phyloP scores from a whole-genome alignment of 129 eudicot genomes.

The Tagetes patula region DNA sequence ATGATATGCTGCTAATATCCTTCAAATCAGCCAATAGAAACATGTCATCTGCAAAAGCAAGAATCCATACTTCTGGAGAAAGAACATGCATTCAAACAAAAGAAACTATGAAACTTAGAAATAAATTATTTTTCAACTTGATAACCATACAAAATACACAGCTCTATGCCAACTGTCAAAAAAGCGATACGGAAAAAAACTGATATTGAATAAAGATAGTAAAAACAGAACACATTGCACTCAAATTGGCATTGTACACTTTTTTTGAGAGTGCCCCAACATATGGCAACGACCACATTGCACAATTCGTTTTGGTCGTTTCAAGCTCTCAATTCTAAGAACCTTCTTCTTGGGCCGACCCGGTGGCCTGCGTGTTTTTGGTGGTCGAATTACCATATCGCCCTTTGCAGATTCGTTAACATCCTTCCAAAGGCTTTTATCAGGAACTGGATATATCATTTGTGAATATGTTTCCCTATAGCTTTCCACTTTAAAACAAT shows the following conservation, averaged over 20 bases:
- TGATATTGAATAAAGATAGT: conserved; percentile 20
- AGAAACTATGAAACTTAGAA: conserved; percentile 20
- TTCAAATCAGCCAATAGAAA: conserved; percentile 20
- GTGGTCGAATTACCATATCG: conserved; percentile 69
- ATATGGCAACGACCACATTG: conserved; percentile 99
- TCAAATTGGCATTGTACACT: conserved; percentile 82
- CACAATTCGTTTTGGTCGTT: conserved; percentile 88
- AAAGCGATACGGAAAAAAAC: not conserved
- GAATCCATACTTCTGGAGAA: conserved; percentile 1
- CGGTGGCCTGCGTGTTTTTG: conserved; percentile 92
- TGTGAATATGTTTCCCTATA: conserved; percentile 92
- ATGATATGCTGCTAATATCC: conserved; percentile 1
- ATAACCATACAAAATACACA: conserved; percentile 37
- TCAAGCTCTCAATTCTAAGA: conserved; percentile 84
- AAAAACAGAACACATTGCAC: conserved; percentile 10
- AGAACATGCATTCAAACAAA: conserved; percentile 8
- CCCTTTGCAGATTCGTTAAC: conserved; percentile 48
- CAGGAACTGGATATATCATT: conserved; percentile 75
- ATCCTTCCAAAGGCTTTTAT: conserved; percentile 74
- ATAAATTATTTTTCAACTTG: conserved; percentile 23
- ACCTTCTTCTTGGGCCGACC: conserved; percentile 98
- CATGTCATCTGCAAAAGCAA: conserved; percentile 7
- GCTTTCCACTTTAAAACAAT: conserved; percentile 79
- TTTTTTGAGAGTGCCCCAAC: conserved; percentile 97
- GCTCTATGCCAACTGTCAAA: conserved; percentile 42